phyloP scores from a whole-genome alignment of 148 eudicot genomes.

The Heliosperma pusillum region DNA sequence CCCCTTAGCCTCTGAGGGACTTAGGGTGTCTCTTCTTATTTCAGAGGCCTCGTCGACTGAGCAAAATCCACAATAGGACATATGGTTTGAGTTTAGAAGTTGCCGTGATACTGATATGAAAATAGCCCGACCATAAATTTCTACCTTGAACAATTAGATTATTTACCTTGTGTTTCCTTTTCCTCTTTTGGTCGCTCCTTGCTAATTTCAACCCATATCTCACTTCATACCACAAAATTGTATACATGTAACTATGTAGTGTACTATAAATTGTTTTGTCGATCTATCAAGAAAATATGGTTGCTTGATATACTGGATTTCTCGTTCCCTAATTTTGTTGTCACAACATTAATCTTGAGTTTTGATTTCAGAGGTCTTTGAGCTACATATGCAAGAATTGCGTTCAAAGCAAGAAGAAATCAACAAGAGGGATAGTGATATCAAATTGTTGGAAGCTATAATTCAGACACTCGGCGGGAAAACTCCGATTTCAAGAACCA shows the following conservation, averaged over 20 bases:
- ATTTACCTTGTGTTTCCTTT: too few relatives aligned
- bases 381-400: conserved; percentile 85
- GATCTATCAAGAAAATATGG: not conserved
- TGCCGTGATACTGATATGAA: too few relatives aligned
- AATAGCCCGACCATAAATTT: too few relatives aligned
- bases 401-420: conserved; percentile 88
- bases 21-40: too few relatives aligned
- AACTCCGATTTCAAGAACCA: conserved; percentile 32
- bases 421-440: conserved; percentile 71
- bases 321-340: not conserved
- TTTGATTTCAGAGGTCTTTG: conserved; percentile 74
- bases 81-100: too few relatives aligned
- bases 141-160: too few relatives aligned
- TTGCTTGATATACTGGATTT: not conserved
- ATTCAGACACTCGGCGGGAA: conserved; percentile 89
- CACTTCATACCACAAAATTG: not conserved
- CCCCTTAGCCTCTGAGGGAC: too few relatives aligned
- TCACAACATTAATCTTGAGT: not conserved
- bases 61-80: too few relatives aligned
- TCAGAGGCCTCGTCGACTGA: too few relatives aligned
- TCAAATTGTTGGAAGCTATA: conserved; percentile 88
- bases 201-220: not conserved
- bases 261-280: not conserved
- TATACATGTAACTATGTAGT: not conserved
- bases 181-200: too few relatives aligned